phyloP scores from a whole-genome alignment of 768 basidiomycete genomes.

The Mycena leptocephala region DNA sequence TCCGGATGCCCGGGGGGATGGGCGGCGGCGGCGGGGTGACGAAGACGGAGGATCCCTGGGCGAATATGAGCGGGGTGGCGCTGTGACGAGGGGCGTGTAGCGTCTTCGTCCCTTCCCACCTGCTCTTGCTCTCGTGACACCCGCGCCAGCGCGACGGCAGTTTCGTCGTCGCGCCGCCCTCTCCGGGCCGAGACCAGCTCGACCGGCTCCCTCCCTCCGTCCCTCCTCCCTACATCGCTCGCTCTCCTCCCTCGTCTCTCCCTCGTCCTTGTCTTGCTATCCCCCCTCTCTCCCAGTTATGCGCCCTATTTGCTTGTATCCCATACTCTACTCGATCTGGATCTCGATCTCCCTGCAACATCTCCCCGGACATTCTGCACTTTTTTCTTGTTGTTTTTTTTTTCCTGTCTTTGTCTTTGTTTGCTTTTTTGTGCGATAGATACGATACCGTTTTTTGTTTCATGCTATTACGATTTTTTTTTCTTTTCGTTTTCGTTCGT shows the following conservation, averaged over 20 bases:
- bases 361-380: neutral
- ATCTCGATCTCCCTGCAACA: neutral
- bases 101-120: neutral
- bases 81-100: neutral
- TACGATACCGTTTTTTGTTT: no score
- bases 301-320: neutral
- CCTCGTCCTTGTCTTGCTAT: neutral
- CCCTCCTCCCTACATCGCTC: neutral
- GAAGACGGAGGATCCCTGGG: conserved; percentile 36
- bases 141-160: no score
- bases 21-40: no score
- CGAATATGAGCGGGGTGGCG: conserved; percentile 35
- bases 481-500: no score
- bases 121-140: no score
- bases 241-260: neutral
- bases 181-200: no score
- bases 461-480: no score
- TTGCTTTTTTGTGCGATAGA: neutral
- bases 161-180: neutral
- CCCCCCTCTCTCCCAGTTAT: neutral
- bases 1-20: no score
- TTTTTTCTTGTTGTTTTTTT: no score
- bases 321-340: neutral
- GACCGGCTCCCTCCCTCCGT: neutral
- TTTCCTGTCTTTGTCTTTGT: no score